Evolutionary conservation across 768 basidiomycete species (phyloP), one percentile per base, ranked within the genome.

Genomic region (Termitomyces sp.): DNA sequence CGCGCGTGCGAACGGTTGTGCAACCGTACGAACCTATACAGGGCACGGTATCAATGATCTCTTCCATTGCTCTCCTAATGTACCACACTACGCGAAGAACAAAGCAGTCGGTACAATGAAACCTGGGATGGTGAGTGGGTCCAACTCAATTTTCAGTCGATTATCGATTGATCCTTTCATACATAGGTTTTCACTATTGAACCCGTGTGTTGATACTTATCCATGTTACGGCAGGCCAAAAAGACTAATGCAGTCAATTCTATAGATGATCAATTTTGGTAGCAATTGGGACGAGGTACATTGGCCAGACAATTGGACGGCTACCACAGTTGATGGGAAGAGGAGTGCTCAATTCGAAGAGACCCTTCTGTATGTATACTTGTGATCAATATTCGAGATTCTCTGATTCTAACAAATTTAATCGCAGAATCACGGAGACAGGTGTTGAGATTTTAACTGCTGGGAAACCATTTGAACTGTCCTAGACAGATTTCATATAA

Each of bases 231-330:
- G 37, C n/a, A 15, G 7, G 29, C 17, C 11, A n/a, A 29, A 46
- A 38, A 12, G 38, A 4, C 8, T 47, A 69, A 47, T 38, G 40
- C 32, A 50, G 52, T 37, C 10, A 15, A 25, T 53, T 64, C 67
- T 68, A 56, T 73, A 96, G 85, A 98, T 98, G 96, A 87, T 97
- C 66, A 98, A 98, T 72, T 73, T 93, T 20, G 96, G 96, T 5
- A 80, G 81, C 56, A 85, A 80, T 64, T 91, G 89, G 86, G 84
- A 84, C 36, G 84, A 86, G 58, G 79, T 87, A 25, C 92, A 94
- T 71, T 94, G 95, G 95, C 89, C 89, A 37, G 94, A 96, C 72
- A 88, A 94, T 70, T 98, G 96, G 96, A 98, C 96, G 3, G 94
- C 96, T 1, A 93, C 90, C 25, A 99, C 97, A 5, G 74, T 83